A percentile compares a stretch with the other conserved stretches of the same genome.
Conservation (phyloP, 352 stramenopile species). For the Peronospora tabacina region DNA sequence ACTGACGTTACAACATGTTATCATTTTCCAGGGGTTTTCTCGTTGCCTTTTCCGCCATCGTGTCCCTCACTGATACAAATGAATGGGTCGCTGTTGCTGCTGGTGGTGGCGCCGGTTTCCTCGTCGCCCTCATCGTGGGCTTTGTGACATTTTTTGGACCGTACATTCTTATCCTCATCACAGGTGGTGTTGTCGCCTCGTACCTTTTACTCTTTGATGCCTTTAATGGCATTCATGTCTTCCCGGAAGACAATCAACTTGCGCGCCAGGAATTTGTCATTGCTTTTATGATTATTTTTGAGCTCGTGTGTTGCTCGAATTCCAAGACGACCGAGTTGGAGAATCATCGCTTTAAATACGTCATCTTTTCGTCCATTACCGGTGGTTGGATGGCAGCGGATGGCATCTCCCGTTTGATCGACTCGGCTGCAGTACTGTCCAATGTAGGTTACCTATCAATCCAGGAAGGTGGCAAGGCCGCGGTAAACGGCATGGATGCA, state of each 20-base stretch:
- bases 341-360: constrained; percentile 87
- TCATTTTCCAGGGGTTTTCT: constrained; percentile 47
- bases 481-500: constrained; percentile 42
- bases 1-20: background rate
- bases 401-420: constrained; percentile 64
- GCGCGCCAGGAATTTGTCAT: constrained; percentile 84
- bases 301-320: constrained; percentile 65
- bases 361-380: constrained; percentile 61
- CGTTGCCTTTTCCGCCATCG: constrained; percentile 57
- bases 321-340: constrained; percentile 80
- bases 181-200: constrained; percentile 53
- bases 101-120: constrained; percentile 49
- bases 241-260: constrained; percentile 61
- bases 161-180: constrained; percentile 59
- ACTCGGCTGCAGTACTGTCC: constrained; percentile 47
- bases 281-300: constrained; percentile 83
- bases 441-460: constrained; percentile 60
- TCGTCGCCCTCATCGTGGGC: constrained; percentile 57
- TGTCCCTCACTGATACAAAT: constrained; percentile 53
- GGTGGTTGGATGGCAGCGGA: constrained; percentile 75
- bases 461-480: constrained; percentile 45
- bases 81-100: constrained; percentile 67
- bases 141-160: constrained; percentile 70
- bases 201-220: constrained; percentile 79
- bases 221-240: constrained; percentile 56